Base-by-base conservation (phyloP, 495 filamentous ascomycete genomes). In the Podospora fimiseda region DNA sequence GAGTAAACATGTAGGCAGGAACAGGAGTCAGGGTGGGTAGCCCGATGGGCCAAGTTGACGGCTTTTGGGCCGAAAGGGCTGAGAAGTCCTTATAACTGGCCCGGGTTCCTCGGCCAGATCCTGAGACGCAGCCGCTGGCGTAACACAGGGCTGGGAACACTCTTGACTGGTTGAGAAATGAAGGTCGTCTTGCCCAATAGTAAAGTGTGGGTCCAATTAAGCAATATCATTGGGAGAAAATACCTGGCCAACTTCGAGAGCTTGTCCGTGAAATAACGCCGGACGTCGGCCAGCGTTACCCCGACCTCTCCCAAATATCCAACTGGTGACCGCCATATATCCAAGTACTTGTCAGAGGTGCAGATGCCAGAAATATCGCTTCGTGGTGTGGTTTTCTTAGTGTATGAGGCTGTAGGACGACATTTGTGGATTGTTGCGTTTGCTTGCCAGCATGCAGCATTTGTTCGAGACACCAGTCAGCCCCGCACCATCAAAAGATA, bases 1-100 rank as follows among this genome's bases (percentile, higher is more conserved):
- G 52, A 53, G 62, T 63, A 62, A 67, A 72, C 58, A 61, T 59
- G 61, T 64, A 54, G 48, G 57, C 60, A 67, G 66, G 66, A 66
- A 70, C 68, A 61, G 61, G 57, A 47, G 13, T 13, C 65, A 62
- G 61, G 56, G 55, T 60, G 56, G 38, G 50, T 41, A 59, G 59
- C 64, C 57, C 50, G 51, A 62, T 49, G 53, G 55, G 55, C 39
- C 55, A 49, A 50, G 36, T 51, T 20, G 55, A 57, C 53, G 51
- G 57, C 48, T n/a, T 54, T 63, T 60, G 56, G 55, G 59, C 51
- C 53, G 49, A 57, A 55, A 52, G 60, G 44, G 55, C 18, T 40
- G 37, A 52, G 49, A 18, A 55, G 20, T 44, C 16, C 37, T 48
- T 38, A 33, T 51, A 54, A 54, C 45, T 66, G 59, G 61, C 45